Percentiles rank a stretch among this genome's conserved stretches.
Evolutionary conservation across 2,329 filamentous ascomycete species (phyloP).

Genomic region (Exophiala xenobiotica): DNA sequence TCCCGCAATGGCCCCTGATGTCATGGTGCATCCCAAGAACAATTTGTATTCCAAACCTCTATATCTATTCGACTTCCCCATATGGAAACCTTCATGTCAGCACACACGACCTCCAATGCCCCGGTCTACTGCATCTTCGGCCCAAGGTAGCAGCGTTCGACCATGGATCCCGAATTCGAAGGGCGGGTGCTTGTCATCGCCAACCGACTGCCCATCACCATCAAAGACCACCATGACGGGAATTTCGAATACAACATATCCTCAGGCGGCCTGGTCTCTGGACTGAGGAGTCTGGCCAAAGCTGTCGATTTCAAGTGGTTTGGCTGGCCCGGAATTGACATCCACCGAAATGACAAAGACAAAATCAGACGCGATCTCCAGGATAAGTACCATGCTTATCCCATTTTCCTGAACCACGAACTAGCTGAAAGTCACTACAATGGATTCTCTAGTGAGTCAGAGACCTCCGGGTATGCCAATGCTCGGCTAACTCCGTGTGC

Average conservation of each 20-base stretch:
- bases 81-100: neutral
- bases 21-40: too few species aligned
- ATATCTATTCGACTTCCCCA: neutral
- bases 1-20: too few species aligned
- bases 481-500: neutral
- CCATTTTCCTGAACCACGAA: constrained; percentile 89
- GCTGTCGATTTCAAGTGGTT: constrained; percentile 97
- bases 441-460: constrained; percentile 78
- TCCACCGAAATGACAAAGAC: constrained; percentile 78
- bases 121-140: neutral
- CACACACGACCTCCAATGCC: neutral
- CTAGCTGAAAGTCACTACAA: constrained; percentile 94
- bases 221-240: constrained; percentile 88
- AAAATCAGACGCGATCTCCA: constrained; percentile 74
- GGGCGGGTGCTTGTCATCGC: constrained; percentile 75
- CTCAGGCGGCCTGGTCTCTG: constrained; percentile 89
- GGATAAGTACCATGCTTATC: constrained; percentile 83
- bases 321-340: constrained; percentile 91
- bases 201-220: constrained; percentile 92
- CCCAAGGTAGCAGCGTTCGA: neutral
- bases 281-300: constrained; percentile 85
- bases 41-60: neutral
- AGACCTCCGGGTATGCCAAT: neutral
- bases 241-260: constrained; percentile 94
- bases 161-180: constrained; percentile 18